Conservation (phyloP, 2,329 filamentous ascomycete genomes). For the Sphaerostilbella broomeana region DNA sequence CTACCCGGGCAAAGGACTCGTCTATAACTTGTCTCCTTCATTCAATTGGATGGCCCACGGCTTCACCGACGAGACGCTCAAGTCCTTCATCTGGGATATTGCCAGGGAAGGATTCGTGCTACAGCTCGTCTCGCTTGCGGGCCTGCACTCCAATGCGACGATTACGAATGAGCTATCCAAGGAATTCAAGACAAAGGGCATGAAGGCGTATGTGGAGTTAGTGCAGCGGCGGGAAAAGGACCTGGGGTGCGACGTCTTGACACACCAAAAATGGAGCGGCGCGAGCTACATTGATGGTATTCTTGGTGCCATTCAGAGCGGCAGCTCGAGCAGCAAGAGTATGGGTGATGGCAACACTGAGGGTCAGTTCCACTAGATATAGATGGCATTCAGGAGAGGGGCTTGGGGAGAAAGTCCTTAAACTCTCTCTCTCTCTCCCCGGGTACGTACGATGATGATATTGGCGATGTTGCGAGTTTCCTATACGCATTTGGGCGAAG, state of each 20-base stretch:
- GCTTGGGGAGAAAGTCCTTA: no score
- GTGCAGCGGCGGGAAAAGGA: slow-evolving; percentile 90
- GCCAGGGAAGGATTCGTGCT: slow-evolving; percentile 76
- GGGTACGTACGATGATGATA: no score
- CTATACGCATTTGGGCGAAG: slow-evolving; percentile 17
- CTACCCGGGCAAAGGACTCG: slow-evolving; percentile 76
- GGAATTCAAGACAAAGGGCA: slow-evolving; percentile 82
- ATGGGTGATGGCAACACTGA: slow-evolving; percentile 97
- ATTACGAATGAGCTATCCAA: slow-evolving; percentile 68
- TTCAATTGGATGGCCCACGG: slow-evolving; percentile 99
- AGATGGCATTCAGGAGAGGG: no score
- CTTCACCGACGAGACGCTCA: slow-evolving; percentile 74
- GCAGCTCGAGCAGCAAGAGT: slow-evolving; percentile 80
- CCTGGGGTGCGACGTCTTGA: slow-evolving; percentile 82
- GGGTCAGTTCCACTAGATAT: slow-evolving; percentile 51
- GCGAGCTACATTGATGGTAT: slow-evolving; percentile 78
- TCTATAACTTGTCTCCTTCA: slow-evolving; percentile 92
- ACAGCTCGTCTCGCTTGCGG: slow-evolving; percentile 61
- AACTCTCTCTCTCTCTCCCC: no score
- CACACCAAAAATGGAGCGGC: slow-evolving; percentile 81
- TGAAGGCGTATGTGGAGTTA: slow-evolving; percentile 95
- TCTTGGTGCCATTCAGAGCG: slow-evolving; percentile 82
- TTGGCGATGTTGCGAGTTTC: no score
- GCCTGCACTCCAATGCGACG: slow-evolving; percentile 58
- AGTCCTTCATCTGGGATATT: slow-evolving; percentile 94